These are phyloP conservation scores for Kodamaea fungicola DNA, from an alignment of 1,139 yeast species.

Conservation along the genomic window DNA sequence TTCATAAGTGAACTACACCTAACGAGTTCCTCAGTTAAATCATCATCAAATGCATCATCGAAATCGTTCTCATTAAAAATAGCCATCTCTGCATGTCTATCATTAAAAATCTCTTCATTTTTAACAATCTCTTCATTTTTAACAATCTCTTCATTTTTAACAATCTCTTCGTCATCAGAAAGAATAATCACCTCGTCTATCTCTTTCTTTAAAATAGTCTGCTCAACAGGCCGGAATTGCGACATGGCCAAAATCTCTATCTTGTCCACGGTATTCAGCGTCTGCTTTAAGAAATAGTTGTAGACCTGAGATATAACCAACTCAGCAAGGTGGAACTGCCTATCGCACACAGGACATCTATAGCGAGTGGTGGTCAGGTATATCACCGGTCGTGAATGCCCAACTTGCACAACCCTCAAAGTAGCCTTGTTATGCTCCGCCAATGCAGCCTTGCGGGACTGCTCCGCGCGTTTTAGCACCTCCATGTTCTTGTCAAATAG, in stretches of 20 bases:
- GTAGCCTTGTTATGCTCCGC: constrained; percentile 4
- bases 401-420: not conserved
- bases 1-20: not conserved
- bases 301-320: constrained; percentile 39
- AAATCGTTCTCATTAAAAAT: too few relatives aligned
- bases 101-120: too few relatives aligned
- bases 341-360: constrained; percentile 43
- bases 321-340: constrained; percentile 31
- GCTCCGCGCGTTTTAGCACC: constrained; percentile 21
- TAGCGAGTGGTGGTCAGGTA: constrained; percentile 12
- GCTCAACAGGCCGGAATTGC: constrained; percentile 22
- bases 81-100: too few relatives aligned
- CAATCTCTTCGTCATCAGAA: constrained; percentile 12
- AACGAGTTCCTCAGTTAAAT: constrained; percentile 19
- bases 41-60: constrained; percentile 18
- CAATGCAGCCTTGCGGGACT: constrained; percentile 8
- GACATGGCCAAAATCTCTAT: constrained; percentile 37
- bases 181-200: constrained; percentile 27
- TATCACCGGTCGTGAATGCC: not conserved
- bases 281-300: constrained; percentile 41
- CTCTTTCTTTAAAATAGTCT: not conserved
- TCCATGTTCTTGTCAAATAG: constrained; percentile 26
- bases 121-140: too few relatives aligned
- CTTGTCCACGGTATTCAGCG: constrained; percentile 32
- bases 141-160: not conserved